Evolutionary conservation across 352 stramenopile genomes (phyloP), one percentile per base, ranked within the genome.

Genomic region (Globisporangium splendens): DNA sequence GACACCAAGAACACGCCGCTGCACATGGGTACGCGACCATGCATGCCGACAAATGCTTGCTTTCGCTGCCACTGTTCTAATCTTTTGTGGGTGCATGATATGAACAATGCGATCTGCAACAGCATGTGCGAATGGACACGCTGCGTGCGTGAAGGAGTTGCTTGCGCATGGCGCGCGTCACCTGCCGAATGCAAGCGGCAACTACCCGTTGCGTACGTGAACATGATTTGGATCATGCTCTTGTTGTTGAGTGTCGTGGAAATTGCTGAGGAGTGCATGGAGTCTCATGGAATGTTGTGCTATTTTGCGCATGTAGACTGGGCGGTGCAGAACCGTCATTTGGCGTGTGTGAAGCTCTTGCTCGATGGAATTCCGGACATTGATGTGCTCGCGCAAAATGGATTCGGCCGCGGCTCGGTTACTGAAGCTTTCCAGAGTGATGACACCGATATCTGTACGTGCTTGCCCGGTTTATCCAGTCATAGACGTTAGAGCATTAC

Each of bases 261-360:
- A 31, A 6, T 35, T 44, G 22, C 22, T 58, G 47, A n/a, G 50
- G 41, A 58, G 3, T 22, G 42, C 44, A 1, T 56, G 47, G n/a
- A n/a, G 53, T 8, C 18, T 50, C 13, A 50, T 22, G 14, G 13
- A 42, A 12, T 15, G 2, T 56, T 24, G 2, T 50, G 31, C 3
- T 60, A 10, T 46, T 7, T 2, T 42, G 2, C 11, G 31, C 24
- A n/a, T 59, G 44, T 56, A 90, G 86, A 96, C 55, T 96, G 86
- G 86, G 83, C 86, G 1, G 83, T 96, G 51, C 86, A 94, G 65
- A 96, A 96, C 66, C 88, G 84, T 20, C 86, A 94, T 63, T 62
- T 91, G n/a, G 73, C 75, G 50, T 74, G 89, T 8, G 81, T 94
- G 22, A 93, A 91, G 68, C 28, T 86, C 15, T 53, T 96, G 31